Conservation (phyloP, 2,329 filamentous ascomycete genomes). For the Scedosporium dehoogii region DNA sequence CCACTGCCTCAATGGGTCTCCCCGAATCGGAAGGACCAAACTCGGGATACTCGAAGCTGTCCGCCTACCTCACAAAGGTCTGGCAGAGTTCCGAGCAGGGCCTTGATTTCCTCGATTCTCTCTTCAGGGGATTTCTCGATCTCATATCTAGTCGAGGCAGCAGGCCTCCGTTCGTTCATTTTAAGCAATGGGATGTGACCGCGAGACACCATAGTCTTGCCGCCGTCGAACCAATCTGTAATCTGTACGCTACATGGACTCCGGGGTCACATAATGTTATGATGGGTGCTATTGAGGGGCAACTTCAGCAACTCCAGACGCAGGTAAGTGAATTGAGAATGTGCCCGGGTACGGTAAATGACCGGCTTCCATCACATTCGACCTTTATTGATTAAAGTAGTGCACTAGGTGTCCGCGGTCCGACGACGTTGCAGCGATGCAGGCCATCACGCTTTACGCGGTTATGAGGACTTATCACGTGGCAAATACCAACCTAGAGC, state of each 20-base stretch:
- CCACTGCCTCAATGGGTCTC: not conserved
- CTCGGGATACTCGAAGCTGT: not conserved
- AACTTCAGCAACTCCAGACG: not conserved
- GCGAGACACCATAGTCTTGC: not conserved
- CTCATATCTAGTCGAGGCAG: not conserved
- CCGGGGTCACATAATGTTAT: not conserved
- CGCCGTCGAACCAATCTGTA: not conserved
- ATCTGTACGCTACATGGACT: not conserved
- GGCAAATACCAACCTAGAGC: not conserved
- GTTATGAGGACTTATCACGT: not conserved
- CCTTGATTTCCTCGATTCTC: not conserved
- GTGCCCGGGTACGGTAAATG: not conserved
- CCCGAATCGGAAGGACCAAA: not conserved
- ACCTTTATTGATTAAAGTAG: not conserved
- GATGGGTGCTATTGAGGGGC: not conserved
- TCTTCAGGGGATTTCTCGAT: not conserved
- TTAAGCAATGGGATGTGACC: not conserved
- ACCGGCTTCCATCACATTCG: not conserved
- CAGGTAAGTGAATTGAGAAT: not conserved
- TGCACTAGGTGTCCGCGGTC: not conserved
- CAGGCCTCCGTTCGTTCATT: not conserved
- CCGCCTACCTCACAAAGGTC: not conserved
- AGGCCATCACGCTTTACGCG: not conserved
- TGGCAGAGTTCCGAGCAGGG: constrained; percentile 2
- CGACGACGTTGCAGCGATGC: not conserved